phyloP scores from a whole-genome alignment of 129 eudicot genomes.

The Tagetes patula region DNA sequence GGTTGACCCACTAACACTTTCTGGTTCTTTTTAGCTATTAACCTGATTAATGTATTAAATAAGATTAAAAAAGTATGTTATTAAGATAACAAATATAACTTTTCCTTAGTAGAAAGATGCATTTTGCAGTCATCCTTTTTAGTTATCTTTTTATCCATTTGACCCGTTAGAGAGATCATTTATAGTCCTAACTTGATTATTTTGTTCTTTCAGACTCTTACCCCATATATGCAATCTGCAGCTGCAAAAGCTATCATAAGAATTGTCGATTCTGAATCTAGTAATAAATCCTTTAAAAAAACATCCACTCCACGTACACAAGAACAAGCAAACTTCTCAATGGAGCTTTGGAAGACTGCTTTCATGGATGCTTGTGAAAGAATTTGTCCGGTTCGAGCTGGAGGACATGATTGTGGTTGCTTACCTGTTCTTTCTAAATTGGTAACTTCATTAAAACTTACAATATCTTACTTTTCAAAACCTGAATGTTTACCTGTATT shows the following conservation, averaged over 20 bases:
- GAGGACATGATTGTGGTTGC: constrained; percentile 94
- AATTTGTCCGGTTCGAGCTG: constrained; percentile 89
- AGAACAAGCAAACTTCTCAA: constrained; percentile 67
- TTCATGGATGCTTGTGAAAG: constrained; percentile 95
- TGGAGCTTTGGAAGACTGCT: constrained; percentile 94
- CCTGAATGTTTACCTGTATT: neutral
- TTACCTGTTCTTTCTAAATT: constrained; percentile 74
- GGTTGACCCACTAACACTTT: neutral
- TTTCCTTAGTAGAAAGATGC: neutral
- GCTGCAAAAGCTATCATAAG: constrained; percentile 62
- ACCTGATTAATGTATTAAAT: neutral
- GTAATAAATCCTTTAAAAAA: constrained; percentile 39
- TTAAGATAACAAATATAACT: no score
- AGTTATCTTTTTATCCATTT: neutral
- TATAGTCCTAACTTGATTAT: constrained; percentile 11
- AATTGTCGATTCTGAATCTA: constrained; percentile 39
- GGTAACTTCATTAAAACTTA: constrained; percentile 38
- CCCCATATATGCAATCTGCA: constrained; percentile 91
- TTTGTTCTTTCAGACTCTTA: constrained; percentile 60
- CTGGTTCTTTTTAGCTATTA: neutral
- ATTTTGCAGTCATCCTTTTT: neutral
- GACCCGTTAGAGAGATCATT: neutral
- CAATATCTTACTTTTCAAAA: neutral
- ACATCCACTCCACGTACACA: constrained; percentile 44
- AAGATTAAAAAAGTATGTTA: neutral